Conservation (phyloP, 805 yeast genomes). For the Barnettozyma botsteinii region DNA sequence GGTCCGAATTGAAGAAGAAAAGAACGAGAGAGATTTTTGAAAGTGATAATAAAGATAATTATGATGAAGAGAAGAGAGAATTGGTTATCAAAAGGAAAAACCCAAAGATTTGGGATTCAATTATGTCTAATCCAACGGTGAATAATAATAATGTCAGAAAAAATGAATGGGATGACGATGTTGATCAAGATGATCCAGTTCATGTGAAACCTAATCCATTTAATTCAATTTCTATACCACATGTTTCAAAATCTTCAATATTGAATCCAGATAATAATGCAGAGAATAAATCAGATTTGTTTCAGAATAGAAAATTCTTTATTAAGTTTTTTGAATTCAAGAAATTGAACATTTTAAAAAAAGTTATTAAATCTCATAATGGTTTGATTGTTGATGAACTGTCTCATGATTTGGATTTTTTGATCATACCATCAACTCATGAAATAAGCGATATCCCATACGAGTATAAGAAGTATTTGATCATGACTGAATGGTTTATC, state of each 20-base stretch:
- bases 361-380: slow-evolving; percentile 40
- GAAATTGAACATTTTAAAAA: slow-evolving; percentile 33
- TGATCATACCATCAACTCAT: slow-evolving; percentile 21
- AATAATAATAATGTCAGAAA: slow-evolving; percentile 2
- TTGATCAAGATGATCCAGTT: slow-evolving; percentile 1
- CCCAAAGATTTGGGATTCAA: slow-evolving; percentile 38
- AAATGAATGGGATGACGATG: slow-evolving; percentile 22
- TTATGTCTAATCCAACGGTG: slow-evolving; percentile 20
- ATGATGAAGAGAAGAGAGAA: slow-evolving; percentile 13
- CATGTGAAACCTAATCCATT: slow-evolving; percentile 3
- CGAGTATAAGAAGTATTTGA: slow-evolving; percentile 14
- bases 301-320: slow-evolving; percentile 38
- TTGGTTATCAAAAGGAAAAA: slow-evolving; percentile 18
- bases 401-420: slow-evolving; percentile 6
- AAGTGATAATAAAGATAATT: slow-evolving; percentile 3
- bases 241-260: slow-evolving; percentile 5
- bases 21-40: slow-evolving; percentile 6
- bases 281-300: slow-evolving; percentile 25
- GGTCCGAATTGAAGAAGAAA: slow-evolving; percentile 23
- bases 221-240: slow-evolving; percentile 6
- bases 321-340: slow-evolving; percentile 36
- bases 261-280: slow-evolving; percentile 1
- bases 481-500: slow-evolving; percentile 75
- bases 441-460: slow-evolving; percentile 13
- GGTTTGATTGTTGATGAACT: slow-evolving; percentile 29